Evolutionary conservation across 352 stramenopile genomes (phyloP).

Genomic region (Pythium utonaiense): DNA sequence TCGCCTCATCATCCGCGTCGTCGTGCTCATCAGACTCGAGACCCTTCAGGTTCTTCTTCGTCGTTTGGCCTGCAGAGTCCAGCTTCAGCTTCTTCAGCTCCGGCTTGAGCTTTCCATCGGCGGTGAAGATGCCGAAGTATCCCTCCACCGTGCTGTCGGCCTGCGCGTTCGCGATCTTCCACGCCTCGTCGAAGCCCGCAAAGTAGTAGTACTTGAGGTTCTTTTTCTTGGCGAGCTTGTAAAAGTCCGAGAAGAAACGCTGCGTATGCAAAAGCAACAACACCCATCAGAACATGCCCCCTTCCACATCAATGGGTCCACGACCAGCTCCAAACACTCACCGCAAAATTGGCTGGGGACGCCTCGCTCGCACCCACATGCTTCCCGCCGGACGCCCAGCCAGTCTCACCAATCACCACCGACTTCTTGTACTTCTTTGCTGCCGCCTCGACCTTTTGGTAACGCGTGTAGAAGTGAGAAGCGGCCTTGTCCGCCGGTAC

Average conservation of each 20-base stretch:
- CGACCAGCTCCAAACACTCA: constrained; percentile 3
- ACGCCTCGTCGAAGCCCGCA: constrained; percentile 58
- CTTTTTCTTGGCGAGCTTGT: constrained; percentile 34
- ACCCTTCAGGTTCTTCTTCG: background rate
- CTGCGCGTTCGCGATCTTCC: constrained; percentile 37
- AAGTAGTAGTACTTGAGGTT: constrained; percentile 67
- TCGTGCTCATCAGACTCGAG: background rate
- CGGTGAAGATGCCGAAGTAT: constrained; percentile 55
- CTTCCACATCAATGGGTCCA: too few relatives aligned
- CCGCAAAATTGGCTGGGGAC: constrained; percentile 34
- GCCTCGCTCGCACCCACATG: constrained; percentile 34
- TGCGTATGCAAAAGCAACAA: constrained; percentile 12
- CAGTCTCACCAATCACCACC: constrained; percentile 60
- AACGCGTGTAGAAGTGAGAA: constrained; percentile 35
- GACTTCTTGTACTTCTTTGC: constrained; percentile 33
- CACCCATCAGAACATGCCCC: background rate
- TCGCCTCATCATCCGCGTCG: background rate
- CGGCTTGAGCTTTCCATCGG: constrained; percentile 42
- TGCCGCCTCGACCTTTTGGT: constrained; percentile 29
- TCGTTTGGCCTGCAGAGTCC: background rate
- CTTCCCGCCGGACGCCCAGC: constrained; percentile 45
- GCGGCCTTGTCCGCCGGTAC: constrained; percentile 32
- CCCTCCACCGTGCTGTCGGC: constrained; percentile 50
- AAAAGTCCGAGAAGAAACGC: constrained; percentile 59
- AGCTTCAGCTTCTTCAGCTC: constrained; percentile 33